phyloP scores from a whole-genome alignment of 768 basidiomycete species.

The Suillus clintonianus region DNA sequence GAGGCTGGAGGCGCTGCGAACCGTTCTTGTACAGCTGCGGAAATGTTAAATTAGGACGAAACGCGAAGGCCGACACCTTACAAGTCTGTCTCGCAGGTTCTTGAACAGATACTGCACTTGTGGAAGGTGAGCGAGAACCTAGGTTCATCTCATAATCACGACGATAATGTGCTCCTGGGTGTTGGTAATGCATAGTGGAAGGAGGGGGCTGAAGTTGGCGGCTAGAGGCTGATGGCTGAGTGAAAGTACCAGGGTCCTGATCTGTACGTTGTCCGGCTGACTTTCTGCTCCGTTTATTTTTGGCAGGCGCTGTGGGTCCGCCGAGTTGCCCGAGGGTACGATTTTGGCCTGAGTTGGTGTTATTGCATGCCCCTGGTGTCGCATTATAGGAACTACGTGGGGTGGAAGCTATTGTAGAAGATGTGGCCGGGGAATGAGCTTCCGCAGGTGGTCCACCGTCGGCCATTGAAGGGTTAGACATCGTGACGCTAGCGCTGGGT shows the following conservation, averaged over 20 bases:
- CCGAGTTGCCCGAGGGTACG: not conserved
- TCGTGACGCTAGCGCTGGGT: not conserved
- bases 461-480: constrained; percentile 9
- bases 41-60: not conserved
- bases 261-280: constrained; percentile 9
- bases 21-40: constrained; percentile 9
- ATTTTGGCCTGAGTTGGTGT: constrained; percentile 7
- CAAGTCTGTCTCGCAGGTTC: constrained; percentile 33
- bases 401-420: constrained; percentile 6
- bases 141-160: constrained; percentile 18
- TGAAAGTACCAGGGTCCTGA: not conserved
- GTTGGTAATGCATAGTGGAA: not conserved
- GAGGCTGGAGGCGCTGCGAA: constrained; percentile 11
- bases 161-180: constrained; percentile 12
- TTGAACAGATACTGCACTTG: not conserved
- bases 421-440: not conserved
- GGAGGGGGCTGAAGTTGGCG: constrained; percentile 13
- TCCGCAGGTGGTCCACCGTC: constrained; percentile 3
- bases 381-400: not conserved
- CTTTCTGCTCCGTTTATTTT: constrained; percentile 14
- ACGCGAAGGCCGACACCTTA: constrained; percentile 14
- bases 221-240: not conserved
- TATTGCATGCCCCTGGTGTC: not conserved
- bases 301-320: not conserved
- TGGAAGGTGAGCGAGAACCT: not conserved